Conservation (phyloP, 2,329 filamentous ascomycete genomes). For the Alternaria longipes region DNA sequence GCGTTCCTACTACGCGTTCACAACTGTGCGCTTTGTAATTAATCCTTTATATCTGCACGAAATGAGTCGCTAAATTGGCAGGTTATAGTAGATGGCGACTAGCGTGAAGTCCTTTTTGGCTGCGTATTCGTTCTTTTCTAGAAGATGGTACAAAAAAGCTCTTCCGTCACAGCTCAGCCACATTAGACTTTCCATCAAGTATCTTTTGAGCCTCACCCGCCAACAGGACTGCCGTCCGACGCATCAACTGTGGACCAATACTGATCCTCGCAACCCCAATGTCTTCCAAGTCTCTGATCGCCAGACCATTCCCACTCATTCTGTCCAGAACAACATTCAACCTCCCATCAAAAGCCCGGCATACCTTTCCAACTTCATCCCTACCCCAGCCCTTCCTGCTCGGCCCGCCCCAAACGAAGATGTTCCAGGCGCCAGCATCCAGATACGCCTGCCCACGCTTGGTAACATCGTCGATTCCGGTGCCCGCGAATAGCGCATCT, state of each 20-base stretch:
- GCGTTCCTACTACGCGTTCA: no score
- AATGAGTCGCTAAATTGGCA: no score
- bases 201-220: slow-evolving; percentile 31
- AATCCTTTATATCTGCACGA: no score
- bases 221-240: slow-evolving; percentile 21
- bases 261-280: slow-evolving; percentile 47
- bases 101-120: no score
- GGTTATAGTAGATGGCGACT: no score
- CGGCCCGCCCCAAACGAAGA: slow-evolving; percentile 68
- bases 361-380: slow-evolving; percentile 35
- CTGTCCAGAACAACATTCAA: slow-evolving; percentile 41
- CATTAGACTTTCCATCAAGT: slow-evolving; percentile 23
- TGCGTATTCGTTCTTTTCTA: no score
- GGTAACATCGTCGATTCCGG: neutral
- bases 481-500: neutral
- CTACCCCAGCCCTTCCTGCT: slow-evolving; percentile 45
- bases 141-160: no score
- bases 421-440: slow-evolving; percentile 63
- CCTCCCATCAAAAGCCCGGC: slow-evolving; percentile 33
- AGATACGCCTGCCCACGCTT: neutral
- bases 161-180: neutral
- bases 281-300: slow-evolving; percentile 34
- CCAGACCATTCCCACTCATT: slow-evolving; percentile 30
- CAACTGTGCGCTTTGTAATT: no score
- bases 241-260: slow-evolving; percentile 44